These are phyloP conservation scores for Eimeria sp. DNA, from an alignment of 169 alveolate genomes.

Conservation along the genomic window DNA sequence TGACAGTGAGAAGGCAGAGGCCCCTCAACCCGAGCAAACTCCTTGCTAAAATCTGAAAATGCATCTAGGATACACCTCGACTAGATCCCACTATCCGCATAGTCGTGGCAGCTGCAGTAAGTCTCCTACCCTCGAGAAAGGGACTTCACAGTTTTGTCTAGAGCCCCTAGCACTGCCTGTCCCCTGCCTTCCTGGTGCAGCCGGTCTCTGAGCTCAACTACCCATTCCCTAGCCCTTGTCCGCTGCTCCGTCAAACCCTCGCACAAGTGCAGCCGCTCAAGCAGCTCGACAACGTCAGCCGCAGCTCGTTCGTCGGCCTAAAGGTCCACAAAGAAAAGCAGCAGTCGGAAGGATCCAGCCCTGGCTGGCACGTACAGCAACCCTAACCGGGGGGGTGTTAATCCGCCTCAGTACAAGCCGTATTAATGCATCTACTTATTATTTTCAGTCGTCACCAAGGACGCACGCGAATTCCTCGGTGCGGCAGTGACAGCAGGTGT, in stretches of 20 bases:
- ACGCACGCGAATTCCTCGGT: not conserved
- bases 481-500: too few relatives aligned
- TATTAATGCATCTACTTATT: not conserved
- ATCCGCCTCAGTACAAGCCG: not conserved
- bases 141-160: not conserved
- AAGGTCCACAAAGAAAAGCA: not conserved
- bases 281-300: not conserved
- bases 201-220: not conserved
- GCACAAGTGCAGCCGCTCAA: not conserved
- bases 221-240: constrained; percentile 10
- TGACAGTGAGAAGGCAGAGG: not conserved
- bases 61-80: not conserved
- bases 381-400: not conserved
- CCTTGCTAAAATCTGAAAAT: not conserved
- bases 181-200: constrained; percentile 47
- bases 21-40: not conserved
- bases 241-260: constrained; percentile 57
- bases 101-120: not conserved
- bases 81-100: not conserved
- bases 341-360: not conserved
- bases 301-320: constrained; percentile 71
- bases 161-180: constrained; percentile 27
- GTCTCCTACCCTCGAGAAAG: constrained; percentile 35
- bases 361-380: not conserved
- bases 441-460: not conserved